Evolutionary conservation across 805 yeast genomes (phyloP), one percentile per base, ranked within the genome.

Genomic region (Danielia oregonensis): DNA sequence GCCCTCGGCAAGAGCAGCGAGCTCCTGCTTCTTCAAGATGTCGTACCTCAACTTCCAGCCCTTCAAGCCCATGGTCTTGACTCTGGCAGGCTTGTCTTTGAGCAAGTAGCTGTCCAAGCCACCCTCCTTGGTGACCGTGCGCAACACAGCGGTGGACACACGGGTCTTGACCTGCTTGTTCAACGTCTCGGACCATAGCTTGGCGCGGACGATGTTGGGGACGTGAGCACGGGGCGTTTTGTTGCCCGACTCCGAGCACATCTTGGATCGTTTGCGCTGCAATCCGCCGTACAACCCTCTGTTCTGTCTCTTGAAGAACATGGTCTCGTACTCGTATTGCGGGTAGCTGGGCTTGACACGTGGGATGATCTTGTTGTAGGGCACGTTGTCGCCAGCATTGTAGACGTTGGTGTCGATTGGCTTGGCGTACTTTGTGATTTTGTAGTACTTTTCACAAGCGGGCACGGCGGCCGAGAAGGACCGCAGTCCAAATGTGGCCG

Each of bases 11-110:
- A 42, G 61, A 62, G 37, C 61, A 65, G 33, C 51, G 47, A 49
- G 52, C 70, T 48, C 63, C 63, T 50, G 61, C 39, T 59, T 57
- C 49, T 61, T 62, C 52, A 91, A 58, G 11, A 93, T 79, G 37
- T 78, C 75, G 58, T 82, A 89, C 53, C 91, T 82, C 47, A 93
- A 69, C 49, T 76, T 76, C 97, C 97, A 93, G 22, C 97, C 98
- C 37, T 76, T 70, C 35, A 89, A 82, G 0, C 98, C 98, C 53
- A 93, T 66, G 57, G 93, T 95, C 66, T 93, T 93, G 45, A 86
- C 70, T 65, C 98, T 74, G 3, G 95, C 94, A 5, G 94, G 70
- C 47, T 84, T 86, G 40, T 88, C 95, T 61, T 93, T 93, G 27
- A 79, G 72, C 42, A 93, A 61, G 56, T 93, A 93, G 44, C 80